A percentile compares a stretch with the other conserved stretches of the same genome.
These are phyloP conservation scores for Rhododendron griersonianum DNA, from an alignment of 148 eudicot genomes.

Conservation along the genomic window DNA sequence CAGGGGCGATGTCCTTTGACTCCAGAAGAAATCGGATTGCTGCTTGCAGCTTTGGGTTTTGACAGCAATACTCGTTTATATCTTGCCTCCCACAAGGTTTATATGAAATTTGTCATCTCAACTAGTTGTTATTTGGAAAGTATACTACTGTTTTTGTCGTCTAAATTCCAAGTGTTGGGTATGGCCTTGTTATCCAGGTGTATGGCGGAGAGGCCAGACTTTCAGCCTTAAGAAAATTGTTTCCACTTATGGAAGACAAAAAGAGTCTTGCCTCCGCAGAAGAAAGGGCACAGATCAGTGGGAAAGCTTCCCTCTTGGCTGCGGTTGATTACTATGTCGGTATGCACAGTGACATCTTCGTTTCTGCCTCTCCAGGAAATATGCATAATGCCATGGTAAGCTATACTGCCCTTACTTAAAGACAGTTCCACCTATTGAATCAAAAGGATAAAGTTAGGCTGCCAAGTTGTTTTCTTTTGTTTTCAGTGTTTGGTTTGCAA, in stretches of 20 bases:
- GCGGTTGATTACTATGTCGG: constrained; percentile 94
- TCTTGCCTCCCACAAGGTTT: constrained; percentile 98
- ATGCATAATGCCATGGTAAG: constrained; percentile 99
- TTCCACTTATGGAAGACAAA: constrained; percentile 88
- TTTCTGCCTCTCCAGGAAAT: constrained; percentile 98
- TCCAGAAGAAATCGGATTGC: constrained; percentile 93
- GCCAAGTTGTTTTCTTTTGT: background rate
- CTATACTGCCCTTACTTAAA: background rate
- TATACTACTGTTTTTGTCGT: background rate
- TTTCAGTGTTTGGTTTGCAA: background rate
- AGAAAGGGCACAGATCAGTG: constrained; percentile 73
- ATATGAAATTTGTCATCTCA: background rate
- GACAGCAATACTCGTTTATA: constrained; percentile 83
- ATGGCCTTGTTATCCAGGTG: constrained; percentile 35
- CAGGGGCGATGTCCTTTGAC: constrained; percentile 98
- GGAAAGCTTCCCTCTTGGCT: constrained; percentile 92
- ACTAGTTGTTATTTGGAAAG: background rate
- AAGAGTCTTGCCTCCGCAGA: constrained; percentile 81
- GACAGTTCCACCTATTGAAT: background rate
- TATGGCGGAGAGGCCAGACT: constrained; percentile 90
- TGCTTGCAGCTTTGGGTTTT: constrained; percentile 90
- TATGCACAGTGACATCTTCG: constrained; percentile 91
- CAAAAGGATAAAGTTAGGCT: background rate
- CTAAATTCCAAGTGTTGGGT: background rate
- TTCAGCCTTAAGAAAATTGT: constrained; percentile 59